Evolutionary conservation across 164 flowering plant species (phyloP), one percentile per base, ranked within the genome.

Genomic region (Protea cynaroides): DNA sequence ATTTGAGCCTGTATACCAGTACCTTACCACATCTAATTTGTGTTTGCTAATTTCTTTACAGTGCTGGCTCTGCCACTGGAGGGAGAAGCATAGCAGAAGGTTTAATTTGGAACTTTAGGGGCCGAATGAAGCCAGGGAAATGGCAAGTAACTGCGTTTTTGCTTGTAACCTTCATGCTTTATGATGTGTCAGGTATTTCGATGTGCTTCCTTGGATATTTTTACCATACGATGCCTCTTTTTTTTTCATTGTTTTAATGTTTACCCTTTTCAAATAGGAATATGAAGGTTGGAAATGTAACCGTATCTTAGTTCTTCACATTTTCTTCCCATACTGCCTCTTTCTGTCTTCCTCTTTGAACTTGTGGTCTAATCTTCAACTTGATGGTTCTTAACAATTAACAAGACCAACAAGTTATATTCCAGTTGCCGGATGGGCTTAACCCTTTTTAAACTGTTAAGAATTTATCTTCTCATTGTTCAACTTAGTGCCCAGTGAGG

Each of bases 161-260:
- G 24, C 77, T 83, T 56, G 53, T 71, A 17, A 5, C 74, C 52
- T 62, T 67, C 73, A 59, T 78, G 55, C 64, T 73, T 52, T 50
- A 70, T 62, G 18, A 46, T 57, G 68, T 68, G 50, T 71, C 71
- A 67, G 89, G 88, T 85, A 77, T 59, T 67, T 40, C 25, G 19
- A 29, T 69, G 34, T 25, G 18, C 25, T 55, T 23, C 22, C 2
- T 62, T 7, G 34, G 34, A 29, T 29, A 29, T 5, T 29, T 29
- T 29, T 29, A 29, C 34, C 34, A 29, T 5, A 29, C n/a, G 34
- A 5, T 29, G 34, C 2, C 34, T 0, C 5, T 29, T 29, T 29
- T 3, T 29, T 29, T 29, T 29, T 29, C 34, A 5, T 29, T 29
- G 4, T 29, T 29, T 29, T 29, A 29, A 2, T 29, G 34, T 29